Conservation (phyloP, 805 yeast species). For the Millerozyma acaciae region DNA sequence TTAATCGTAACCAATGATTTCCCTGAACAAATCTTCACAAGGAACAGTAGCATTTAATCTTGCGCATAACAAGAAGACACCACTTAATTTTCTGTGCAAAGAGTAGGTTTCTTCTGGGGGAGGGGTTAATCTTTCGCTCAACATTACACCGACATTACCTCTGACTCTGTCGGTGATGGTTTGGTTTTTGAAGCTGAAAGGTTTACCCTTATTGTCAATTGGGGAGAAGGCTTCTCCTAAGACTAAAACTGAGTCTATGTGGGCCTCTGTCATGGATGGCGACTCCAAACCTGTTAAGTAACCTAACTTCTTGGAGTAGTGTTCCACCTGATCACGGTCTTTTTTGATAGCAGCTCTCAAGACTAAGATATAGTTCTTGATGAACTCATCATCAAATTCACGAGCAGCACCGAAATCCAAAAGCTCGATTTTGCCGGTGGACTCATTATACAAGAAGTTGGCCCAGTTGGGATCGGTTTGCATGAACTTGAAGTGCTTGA, state of each 20-base stretch:
- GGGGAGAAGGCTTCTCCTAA: constrained; percentile 89
- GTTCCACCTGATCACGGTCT: constrained; percentile 61
- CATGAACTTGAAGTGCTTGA: constrained; percentile 84
- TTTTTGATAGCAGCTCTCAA: constrained; percentile 69
- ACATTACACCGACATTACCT: constrained; percentile 82
- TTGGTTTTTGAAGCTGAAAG: constrained; percentile 75
- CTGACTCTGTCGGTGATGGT: constrained; percentile 93
- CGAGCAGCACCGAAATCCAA: constrained; percentile 96
- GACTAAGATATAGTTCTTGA: constrained; percentile 62
- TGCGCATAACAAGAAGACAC: constrained; percentile 88
- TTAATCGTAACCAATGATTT: constrained; percentile 58
- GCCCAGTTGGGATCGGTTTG: constrained; percentile 99
- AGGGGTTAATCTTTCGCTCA: constrained; percentile 86
- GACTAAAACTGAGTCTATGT: constrained; percentile 83
- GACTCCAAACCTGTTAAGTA: constrained; percentile 91
- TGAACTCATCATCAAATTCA: constrained; percentile 65
- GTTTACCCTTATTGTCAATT: constrained; percentile 39
- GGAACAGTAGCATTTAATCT: constrained; percentile 79
- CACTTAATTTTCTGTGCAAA: constrained; percentile 92
- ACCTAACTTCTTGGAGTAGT: constrained; percentile 70
- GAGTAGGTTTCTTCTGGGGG: constrained; percentile 99
- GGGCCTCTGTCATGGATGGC: constrained; percentile 83
- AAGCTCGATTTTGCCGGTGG: constrained; percentile 72
- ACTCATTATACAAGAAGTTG: constrained; percentile 77
- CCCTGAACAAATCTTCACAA: constrained; percentile 69